These are phyloP conservation scores for Xerocomellus chrysenteron DNA, from an alignment of 768 basidiomycete species.

Conservation along the genomic window DNA sequence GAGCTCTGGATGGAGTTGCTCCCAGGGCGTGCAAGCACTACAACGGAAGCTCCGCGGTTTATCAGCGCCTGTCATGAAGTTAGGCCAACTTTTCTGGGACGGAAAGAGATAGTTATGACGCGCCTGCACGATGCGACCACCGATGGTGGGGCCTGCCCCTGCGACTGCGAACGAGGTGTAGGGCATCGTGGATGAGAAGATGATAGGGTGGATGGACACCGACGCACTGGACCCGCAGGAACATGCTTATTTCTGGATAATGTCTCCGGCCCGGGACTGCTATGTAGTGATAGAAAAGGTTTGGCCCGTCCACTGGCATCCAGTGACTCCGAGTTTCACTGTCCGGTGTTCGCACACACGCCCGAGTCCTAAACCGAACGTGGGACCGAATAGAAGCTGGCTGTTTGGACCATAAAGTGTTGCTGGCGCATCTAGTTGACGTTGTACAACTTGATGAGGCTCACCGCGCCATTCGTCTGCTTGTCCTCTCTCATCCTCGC, in stretches of 20 bases:
- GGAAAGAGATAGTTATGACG: background rate
- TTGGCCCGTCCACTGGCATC: too few species aligned
- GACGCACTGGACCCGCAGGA: background rate
- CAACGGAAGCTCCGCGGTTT: conserved; percentile 22
- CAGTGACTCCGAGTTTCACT: too few species aligned
- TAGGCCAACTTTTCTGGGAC: background rate
- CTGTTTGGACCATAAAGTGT: background rate
- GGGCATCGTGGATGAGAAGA: conserved; percentile 17
- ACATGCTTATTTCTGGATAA: conserved; percentile 1
- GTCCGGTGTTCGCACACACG: too few species aligned
- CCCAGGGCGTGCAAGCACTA: conserved; percentile 23
- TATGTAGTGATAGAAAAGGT: too few species aligned
- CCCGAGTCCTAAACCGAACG: background rate
- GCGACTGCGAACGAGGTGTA: conserved; percentile 38
- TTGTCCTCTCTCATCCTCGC: conserved; percentile 10
- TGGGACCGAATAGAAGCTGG: background rate
- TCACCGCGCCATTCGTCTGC: conserved; percentile 12
- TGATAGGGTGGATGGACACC: background rate
- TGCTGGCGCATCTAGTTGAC: background rate
- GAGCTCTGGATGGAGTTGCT: conserved; percentile 20
- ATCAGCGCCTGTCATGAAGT: conserved; percentile 22
- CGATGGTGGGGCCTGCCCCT: conserved; percentile 38
- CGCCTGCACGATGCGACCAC: conserved; percentile 33
- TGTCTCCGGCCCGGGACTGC: background rate
- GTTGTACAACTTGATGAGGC: conserved; percentile 13